Conservation (phyloP, 176 grass and related monocot genomes). For the Poa annua region DNA sequence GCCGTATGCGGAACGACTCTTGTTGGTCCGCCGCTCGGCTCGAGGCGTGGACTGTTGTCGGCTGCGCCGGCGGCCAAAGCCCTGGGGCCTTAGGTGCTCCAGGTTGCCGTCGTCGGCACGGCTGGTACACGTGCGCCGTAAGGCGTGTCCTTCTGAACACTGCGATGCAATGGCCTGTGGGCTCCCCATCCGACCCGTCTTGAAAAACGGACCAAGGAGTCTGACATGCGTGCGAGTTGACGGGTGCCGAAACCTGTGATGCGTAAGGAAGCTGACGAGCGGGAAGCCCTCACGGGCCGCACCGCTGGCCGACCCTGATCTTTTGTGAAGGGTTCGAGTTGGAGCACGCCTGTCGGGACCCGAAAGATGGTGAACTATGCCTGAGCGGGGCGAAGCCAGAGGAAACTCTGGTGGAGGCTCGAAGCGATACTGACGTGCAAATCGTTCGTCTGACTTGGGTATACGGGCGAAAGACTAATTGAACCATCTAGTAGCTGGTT, state of each 20-base stretch:
- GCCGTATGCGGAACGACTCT: constrained; percentile 39
- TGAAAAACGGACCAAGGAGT: constrained; percentile 93
- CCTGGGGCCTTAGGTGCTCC: no score
- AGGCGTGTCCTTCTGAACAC: neutral
- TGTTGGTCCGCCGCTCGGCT: constrained; percentile 44
- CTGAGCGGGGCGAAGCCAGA: constrained; percentile 58
- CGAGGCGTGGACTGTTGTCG: constrained; percentile 9
- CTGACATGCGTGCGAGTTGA: constrained; percentile 54
- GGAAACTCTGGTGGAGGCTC: constrained; percentile 90
- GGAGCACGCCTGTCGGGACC: constrained; percentile 79
- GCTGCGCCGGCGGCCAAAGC: no score
- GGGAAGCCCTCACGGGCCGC: constrained; percentile 22
- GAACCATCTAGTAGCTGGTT: constrained; percentile 70
- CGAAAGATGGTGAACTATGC: constrained; percentile 92
- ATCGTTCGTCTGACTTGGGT: constrained; percentile 80
- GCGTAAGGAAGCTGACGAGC: constrained; percentile 40
- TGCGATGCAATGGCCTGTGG: neutral
- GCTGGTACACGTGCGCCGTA: neutral
- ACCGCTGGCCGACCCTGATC: constrained; percentile 63
- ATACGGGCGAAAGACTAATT: constrained; percentile 84
- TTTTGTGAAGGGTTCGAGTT: constrained; percentile 72
- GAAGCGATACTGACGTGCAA: constrained; percentile 86
- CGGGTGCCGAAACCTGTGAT: neutral
- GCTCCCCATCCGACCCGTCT: constrained; percentile 51
- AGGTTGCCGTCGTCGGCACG: no score